Base-by-base conservation (phyloP, 1,284 basidiomycete species). In the Ustilago trichophora region DNA sequence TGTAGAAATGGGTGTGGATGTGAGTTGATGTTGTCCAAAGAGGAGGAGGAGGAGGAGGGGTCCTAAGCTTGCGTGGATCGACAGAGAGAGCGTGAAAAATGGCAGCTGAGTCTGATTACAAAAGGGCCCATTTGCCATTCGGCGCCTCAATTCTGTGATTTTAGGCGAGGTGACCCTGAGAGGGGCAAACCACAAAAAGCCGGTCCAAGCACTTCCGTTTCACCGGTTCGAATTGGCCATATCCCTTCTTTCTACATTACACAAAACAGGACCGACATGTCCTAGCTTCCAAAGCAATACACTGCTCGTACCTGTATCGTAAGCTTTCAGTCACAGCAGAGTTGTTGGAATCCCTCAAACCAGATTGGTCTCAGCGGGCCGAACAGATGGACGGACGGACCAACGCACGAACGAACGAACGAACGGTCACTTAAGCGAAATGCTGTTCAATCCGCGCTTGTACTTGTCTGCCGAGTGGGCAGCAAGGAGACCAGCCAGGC, bases 41-140 rank as follows among this genome's bases (percentile, higher is more conserved):
- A 6, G 40, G 18, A 31, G 12, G 18, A 6, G 13, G 25, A 24
- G 19, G 16, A 11, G 15, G 21, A 13, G 24, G 19, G 12, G 7
- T 4, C 10, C 11, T 21, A 19, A 27, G 42, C 10, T 12, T 40
- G 27, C 27, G 7, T 29, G 22, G 44, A 55, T 47, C 44, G 38
- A 55, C 35, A 24, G 24, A 42, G 27, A 24, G 31, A 42, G 27
- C 35, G 47, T 48, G 50, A 48, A 51, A 60, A 41, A 11, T 7
- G 19, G 12, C 3, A 25, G 51, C 44, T 36, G 44, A 53, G 42
- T 38, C n/a, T 47, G 50, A 60, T 60, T 53, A 60, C 57, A 48
- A 53, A 60, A 48, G 36, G 22, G 41, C 27, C 41, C 27, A 13
- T 40, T 32, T 41, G n/a, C 35, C 32, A 49, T 60, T 60, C 57